phyloP scores from a whole-genome alignment of 73 alveolate genomes.

The Symbiodinium natans region DNA sequence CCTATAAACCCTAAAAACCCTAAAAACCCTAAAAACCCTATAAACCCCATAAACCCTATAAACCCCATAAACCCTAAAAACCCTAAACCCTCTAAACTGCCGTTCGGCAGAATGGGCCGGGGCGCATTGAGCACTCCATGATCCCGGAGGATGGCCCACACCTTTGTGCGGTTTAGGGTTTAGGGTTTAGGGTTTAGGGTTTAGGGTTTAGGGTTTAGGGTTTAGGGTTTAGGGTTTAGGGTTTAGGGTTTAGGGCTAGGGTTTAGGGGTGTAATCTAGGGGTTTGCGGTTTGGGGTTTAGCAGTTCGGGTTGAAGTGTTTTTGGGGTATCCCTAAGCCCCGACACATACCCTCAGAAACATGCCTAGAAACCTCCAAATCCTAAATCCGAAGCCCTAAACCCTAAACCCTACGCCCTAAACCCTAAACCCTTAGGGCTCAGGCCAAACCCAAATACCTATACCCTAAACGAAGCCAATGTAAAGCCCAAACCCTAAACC shows the following conservation, averaged over 20 bases:
- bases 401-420: slow-evolving; percentile 17
- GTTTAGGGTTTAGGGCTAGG: background rate
- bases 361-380: too few relatives aligned
- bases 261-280: background rate
- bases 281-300: background rate
- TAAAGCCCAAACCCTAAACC: too few relatives aligned
- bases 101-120: background rate
- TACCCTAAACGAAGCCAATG: background rate
- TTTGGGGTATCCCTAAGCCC: background rate
- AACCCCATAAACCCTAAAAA: background rate
- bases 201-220: background rate
- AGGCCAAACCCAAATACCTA: background rate
- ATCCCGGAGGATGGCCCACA: background rate
- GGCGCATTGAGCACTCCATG: background rate
- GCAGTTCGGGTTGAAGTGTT: background rate
- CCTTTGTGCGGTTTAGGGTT: background rate
- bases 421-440: background rate
- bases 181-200: background rate
- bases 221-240: background rate
- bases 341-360: too few relatives aligned
- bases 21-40: too few relatives aligned
- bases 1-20: too few relatives aligned
- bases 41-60: background rate
- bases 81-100: background rate
- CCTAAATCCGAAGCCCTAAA: slow-evolving; percentile 14